Conservation (phyloP, 2,329 filamentous ascomycete species). For the Penicillium sp. region DNA sequence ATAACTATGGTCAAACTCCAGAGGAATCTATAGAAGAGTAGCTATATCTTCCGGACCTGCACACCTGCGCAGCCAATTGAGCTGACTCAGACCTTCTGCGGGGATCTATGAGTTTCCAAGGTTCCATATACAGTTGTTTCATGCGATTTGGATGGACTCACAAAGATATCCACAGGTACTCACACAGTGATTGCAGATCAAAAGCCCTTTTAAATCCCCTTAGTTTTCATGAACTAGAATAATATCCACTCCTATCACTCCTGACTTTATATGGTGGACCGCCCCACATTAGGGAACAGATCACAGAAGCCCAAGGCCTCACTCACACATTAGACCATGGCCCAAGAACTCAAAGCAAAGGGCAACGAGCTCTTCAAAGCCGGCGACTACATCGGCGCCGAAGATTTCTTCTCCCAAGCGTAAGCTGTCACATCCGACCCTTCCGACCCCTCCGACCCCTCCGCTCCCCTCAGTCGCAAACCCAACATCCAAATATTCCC, state of each 20-base stretch:
- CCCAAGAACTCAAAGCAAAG: slow-evolving; percentile 37
- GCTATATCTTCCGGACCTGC: background rate
- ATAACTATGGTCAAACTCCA: background rate
- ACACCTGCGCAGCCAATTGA: background rate
- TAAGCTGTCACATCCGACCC: slow-evolving; percentile 17
- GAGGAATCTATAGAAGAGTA: background rate
- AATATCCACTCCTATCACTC: slow-evolving; percentile 4
- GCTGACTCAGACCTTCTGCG: slow-evolving; percentile 28
- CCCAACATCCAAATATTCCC: background rate
- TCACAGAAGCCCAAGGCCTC: slow-evolving; percentile 2
- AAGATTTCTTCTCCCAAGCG: slow-evolving; percentile 42
- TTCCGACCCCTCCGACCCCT: background rate
- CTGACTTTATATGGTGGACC: slow-evolving; percentile 11
- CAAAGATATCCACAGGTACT: background rate
- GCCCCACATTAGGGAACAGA: slow-evolving; percentile 19
- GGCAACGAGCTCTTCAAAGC: slow-evolving; percentile 42
- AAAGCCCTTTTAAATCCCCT: background rate
- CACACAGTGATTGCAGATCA: background rate
- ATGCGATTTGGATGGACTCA: background rate
- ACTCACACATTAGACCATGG: slow-evolving; percentile 20
- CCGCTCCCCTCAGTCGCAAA: background rate
- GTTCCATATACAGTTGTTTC: slow-evolving; percentile 22
- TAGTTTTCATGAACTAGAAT: background rate
- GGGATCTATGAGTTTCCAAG: slow-evolving; percentile 31
- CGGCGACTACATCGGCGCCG: slow-evolving; percentile 39